These are phyloP conservation scores for Podila clonocystis DNA, from an alignment of 192 early-diverging fungal species.

Conservation along the genomic window DNA sequence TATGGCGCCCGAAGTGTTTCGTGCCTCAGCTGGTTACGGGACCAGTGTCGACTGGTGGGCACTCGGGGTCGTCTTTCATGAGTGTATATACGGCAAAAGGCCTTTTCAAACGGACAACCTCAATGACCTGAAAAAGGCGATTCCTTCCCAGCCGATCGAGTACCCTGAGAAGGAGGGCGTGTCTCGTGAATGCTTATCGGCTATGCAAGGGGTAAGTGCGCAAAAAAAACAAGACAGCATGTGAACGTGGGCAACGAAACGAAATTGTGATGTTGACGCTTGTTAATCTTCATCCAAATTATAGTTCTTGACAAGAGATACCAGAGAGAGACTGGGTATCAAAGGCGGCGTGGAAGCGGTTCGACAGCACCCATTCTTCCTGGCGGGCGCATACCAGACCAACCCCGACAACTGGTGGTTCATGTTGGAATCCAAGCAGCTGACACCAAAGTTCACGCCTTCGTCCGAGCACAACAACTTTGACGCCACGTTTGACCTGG, in stretches of 20 bases:
- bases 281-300: neutral
- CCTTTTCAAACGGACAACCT: constrained; percentile 75
- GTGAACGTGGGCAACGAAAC: neutral
- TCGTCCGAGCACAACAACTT: constrained; percentile 70
- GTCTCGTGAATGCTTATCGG: constrained; percentile 75
- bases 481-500: constrained; percentile 80
- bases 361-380: constrained; percentile 63
- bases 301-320: constrained; percentile 67
- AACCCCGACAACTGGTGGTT: constrained; percentile 53
- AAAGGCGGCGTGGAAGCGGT: constrained; percentile 55
- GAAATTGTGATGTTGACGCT: neutral
- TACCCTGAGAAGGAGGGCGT: constrained; percentile 66
- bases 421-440: constrained; percentile 53
- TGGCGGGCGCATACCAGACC: constrained; percentile 43
- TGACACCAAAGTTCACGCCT: constrained; percentile 57
- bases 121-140: constrained; percentile 69
- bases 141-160: constrained; percentile 71
- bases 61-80: constrained; percentile 90
- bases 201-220: constrained; percentile 69
- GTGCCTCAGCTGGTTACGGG: constrained; percentile 72
- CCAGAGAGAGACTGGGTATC: constrained; percentile 58
- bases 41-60: constrained; percentile 96
- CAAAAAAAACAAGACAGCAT: neutral
- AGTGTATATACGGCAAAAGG: constrained; percentile 78
- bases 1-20: constrained; percentile 87